These are phyloP conservation scores for Musa schizocarpa DNA, from an alignment of 176 grass and related monocot genomes.

Conservation along the genomic window DNA sequence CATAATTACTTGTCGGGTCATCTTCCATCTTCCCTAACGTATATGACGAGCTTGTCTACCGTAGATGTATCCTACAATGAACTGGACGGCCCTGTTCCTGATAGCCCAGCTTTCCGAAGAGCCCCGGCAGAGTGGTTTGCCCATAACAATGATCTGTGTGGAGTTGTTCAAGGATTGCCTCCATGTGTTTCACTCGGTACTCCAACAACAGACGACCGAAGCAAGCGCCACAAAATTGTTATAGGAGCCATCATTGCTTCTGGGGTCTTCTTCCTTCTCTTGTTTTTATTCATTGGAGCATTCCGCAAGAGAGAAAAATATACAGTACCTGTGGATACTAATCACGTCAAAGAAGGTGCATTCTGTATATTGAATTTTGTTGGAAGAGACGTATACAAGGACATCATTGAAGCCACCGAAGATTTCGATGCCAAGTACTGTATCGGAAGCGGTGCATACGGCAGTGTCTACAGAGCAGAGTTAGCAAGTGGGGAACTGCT, in stretches of 20 bases:
- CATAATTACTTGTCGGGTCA: too few species aligned
- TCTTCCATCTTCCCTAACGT: too few species aligned
- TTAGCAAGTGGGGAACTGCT: neutral
- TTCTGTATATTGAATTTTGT: constrained; percentile 21
- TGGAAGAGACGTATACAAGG: constrained; percentile 14
- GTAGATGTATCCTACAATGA: too few species aligned
- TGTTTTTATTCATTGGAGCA: neutral
- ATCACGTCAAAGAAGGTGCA: neutral
- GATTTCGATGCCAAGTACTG: constrained; percentile 10
- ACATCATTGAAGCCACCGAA: constrained; percentile 20
- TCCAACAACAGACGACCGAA: too few species aligned
- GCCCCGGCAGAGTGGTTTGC: too few species aligned
- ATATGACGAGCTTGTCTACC: too few species aligned
- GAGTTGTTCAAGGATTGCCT: too few species aligned
- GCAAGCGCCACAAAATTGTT: neutral
- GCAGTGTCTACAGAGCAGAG: constrained; percentile 23
- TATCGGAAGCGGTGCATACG: constrained; percentile 15
- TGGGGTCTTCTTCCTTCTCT: neutral
- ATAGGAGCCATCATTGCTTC: neutral
- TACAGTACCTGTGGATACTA: too few species aligned
- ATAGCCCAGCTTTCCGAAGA: too few species aligned
- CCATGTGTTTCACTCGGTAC: neutral
- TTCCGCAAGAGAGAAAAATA: neutral
- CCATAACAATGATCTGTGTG: too few species aligned
- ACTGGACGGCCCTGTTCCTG: too few species aligned